phyloP scores from a whole-genome alignment of 1,284 basidiomycete species.

The Mrakiaceae sp. region DNA sequence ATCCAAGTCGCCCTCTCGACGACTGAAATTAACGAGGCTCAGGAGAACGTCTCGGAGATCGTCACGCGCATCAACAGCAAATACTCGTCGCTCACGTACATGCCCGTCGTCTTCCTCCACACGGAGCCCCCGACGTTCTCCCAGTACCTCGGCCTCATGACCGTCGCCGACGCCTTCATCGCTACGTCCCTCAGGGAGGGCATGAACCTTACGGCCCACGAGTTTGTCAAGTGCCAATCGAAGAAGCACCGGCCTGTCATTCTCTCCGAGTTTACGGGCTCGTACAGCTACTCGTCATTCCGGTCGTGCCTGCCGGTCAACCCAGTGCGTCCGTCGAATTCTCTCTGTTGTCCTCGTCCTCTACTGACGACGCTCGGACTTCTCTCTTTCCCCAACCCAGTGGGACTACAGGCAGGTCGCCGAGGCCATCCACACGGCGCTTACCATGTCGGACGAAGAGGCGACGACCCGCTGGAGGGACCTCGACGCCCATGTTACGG shows the following conservation, averaged over 20 bases:
- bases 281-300: slow-evolving; percentile 74
- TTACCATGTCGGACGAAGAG: slow-evolving; percentile 67
- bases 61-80: slow-evolving; percentile 71
- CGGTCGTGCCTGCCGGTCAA: slow-evolving; percentile 73
- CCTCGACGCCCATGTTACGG: slow-evolving; percentile 71
- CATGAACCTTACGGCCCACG: slow-evolving; percentile 72
- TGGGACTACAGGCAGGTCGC: slow-evolving; percentile 66
- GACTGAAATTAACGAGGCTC: slow-evolving; percentile 60
- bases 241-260: slow-evolving; percentile 16
- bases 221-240: slow-evolving; percentile 73
- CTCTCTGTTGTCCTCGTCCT: slow-evolving; percentile 3
- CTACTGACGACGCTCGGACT: background rate
- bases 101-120: slow-evolving; percentile 77
- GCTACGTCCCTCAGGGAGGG: slow-evolving; percentile 74
- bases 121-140: slow-evolving; percentile 75
- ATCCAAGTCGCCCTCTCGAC: slow-evolving; percentile 80
- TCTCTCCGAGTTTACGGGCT: slow-evolving; percentile 58
- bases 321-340: slow-evolving; percentile 35
- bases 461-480: slow-evolving; percentile 67
- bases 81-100: slow-evolving; percentile 72
- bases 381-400: background rate
- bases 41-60: slow-evolving; percentile 60
- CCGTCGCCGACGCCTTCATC: slow-evolving; percentile 74
- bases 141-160: slow-evolving; percentile 72
- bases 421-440: slow-evolving; percentile 57